A percentile compares a stretch with the other conserved stretches of the same genome.
Evolutionary conservation across 2,329 filamentous ascomycete genomes (phyloP).

Genomic region (Penicillium verrucosum): DNA sequence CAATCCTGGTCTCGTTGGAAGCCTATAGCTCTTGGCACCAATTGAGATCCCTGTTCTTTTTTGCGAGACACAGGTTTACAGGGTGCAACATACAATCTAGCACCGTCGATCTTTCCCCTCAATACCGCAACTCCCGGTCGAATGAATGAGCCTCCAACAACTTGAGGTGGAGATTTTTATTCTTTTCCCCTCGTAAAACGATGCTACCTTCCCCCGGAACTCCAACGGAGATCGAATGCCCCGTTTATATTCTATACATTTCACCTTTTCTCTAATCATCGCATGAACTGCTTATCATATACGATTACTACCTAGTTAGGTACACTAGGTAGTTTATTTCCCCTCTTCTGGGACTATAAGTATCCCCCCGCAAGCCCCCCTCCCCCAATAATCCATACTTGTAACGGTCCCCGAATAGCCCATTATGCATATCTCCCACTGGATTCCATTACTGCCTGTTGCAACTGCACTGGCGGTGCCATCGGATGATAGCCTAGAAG

Average conservation of each 20-base stretch:
- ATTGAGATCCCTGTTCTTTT: too few relatives aligned
- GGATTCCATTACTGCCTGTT: conserved; percentile 21
- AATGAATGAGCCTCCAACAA: background rate
- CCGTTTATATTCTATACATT: background rate
- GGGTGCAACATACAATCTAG: background rate
- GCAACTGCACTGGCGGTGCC: conserved; percentile 18
- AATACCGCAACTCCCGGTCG: background rate
- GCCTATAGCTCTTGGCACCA: background rate
- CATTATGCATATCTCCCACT: conserved; percentile 23
- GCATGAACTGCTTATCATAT: background rate
- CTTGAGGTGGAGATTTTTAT: background rate
- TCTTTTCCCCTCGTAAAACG: background rate
- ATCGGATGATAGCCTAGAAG: background rate
- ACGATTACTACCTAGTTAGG: background rate
- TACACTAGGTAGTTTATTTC: too few relatives aligned
- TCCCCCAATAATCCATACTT: background rate
- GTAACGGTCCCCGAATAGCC: background rate
- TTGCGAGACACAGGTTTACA: background rate
- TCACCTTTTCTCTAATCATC: background rate
- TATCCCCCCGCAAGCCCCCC: background rate
- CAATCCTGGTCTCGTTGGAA: background rate
- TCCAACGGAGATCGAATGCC: background rate
- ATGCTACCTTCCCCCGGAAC: background rate
- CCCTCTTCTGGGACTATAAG: background rate
- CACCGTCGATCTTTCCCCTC: background rate